Conservation (phyloP, 306 rosid species). For the Lathyrus tuberosus region DNA sequence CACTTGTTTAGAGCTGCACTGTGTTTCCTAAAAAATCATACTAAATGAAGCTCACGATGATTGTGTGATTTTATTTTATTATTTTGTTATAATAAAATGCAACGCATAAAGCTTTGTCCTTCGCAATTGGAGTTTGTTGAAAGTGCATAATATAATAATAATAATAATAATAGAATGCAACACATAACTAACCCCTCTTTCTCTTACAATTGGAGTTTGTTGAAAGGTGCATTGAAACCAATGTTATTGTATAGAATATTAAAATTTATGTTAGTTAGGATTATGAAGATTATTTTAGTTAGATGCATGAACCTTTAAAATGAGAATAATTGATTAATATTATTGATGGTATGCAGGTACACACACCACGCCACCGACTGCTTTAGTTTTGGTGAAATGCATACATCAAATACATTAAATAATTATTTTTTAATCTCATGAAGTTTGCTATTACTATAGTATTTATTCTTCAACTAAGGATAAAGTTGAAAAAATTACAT, state of each 20-base stretch:
- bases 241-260: neutral
- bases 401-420: neutral
- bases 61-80: constrained; percentile 3
- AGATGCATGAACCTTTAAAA: constrained; percentile 1
- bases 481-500: no score
- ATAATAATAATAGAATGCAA: constrained; percentile 11
- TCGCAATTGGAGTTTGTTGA: neutral
- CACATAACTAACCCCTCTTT: neutral
- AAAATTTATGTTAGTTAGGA: constrained; percentile 29
- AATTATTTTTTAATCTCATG: no score
- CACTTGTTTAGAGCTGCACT: neutral
- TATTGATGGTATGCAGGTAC: neutral
- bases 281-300: constrained; percentile 32
- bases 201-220: neutral
- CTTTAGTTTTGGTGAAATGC: constrained; percentile 24
- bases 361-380: constrained; percentile 17
- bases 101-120: constrained; percentile 7
- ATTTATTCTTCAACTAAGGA: no score
- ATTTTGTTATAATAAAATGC: neutral
- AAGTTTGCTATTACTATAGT: no score
- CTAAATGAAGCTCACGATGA: constrained; percentile 24
- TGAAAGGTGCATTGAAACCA: constrained; percentile 30
- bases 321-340: neutral
- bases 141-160: neutral
- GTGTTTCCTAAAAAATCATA: neutral